Evolutionary conservation across 2,329 filamentous ascomycete genomes (phyloP), one percentile per base, ranked within the genome.

Genomic region (Monilinia laxa): DNA sequence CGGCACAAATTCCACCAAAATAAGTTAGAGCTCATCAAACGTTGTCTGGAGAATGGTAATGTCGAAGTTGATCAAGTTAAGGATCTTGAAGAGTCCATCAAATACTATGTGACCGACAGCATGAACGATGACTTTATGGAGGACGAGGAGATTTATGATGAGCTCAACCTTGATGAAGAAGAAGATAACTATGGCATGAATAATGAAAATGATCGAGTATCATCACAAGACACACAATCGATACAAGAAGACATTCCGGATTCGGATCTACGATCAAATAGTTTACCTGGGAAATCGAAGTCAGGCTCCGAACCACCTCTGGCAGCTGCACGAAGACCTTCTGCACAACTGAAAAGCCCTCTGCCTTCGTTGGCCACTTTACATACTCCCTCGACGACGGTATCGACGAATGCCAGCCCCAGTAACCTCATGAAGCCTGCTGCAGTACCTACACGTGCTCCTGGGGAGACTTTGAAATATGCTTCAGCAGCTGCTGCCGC

Each of bases 1-100:
- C 88, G 90, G 73, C 94, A 98, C 82, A 97, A 97, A 79, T 98
- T 92, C 91, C 95, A 99, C 77, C 91, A 96, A 76, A 87, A 88
- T 71, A 97, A 96, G 77, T 84, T 99, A 70, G 95, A 99, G 79
- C 84, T 98, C 67, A 87, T 98, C 75, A 87, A 94, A 74, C 88
- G 95, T 72, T 91, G 92, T 38, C 81, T 99, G 71, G 93, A 98
- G 76, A 99, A 99, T 76, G 94, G 93, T 67, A 92, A 90, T 70
- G 86, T 98, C 72, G 94, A 98, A 67, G 85, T 90, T 25, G 91
- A 93, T 6, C 89, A 95, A 77, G 93, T 99, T 72, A 89, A 87
- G 70, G 91, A 95, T 2, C 82, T 98, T 64, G 92, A 97, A 77
- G 94, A 98, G 73, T 90, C 87, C 77, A 98, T 99, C 78, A 89